A percentile compares a stretch with the other conserved stretches of the same genome.
phyloP scores from a whole-genome alignment of 164 flowering plant genomes.

The Protea cynaroides region DNA sequence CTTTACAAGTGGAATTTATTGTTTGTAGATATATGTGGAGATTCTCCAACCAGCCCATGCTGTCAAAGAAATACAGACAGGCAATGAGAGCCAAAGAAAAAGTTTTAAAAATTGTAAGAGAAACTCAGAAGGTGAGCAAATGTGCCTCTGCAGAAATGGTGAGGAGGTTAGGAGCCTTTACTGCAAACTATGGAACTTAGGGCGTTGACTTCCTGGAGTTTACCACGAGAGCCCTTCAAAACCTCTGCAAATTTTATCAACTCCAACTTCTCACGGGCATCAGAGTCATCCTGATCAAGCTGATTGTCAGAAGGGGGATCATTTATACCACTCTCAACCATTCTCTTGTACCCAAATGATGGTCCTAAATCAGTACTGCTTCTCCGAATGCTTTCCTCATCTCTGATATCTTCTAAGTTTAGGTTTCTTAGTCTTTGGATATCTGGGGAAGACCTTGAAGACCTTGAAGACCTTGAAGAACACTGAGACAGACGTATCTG shows the following conservation, averaged over 20 bases:
- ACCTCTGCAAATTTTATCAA: constrained; percentile 62
- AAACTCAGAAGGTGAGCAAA: too few relatives aligned
- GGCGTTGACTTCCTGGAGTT: constrained; percentile 28
- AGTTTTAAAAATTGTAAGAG: neutral
- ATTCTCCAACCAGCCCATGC: neutral
- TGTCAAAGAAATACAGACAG: neutral
- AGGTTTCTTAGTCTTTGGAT: constrained; percentile 22
- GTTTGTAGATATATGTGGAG: neutral
- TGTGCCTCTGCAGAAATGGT: neutral
- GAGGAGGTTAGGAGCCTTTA: neutral
- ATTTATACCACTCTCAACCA: constrained; percentile 14
- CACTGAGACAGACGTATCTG: constrained; percentile 10
- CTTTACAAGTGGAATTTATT: neutral
- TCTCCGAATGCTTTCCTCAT: constrained; percentile 11
- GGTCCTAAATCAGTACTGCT: constrained; percentile 31
- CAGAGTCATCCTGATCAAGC: constrained; percentile 13
- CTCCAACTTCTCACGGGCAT: constrained; percentile 30
- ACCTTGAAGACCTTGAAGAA: constrained; percentile 16
- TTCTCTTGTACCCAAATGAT: constrained; percentile 13
- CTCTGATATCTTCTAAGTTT: constrained; percentile 20
- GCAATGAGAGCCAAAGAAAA: neutral
- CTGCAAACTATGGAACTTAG: constrained; percentile 9
- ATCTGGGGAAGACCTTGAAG: constrained; percentile 33
- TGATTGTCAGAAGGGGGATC: constrained; percentile 16
- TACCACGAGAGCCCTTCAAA: constrained; percentile 31